Evolutionary conservation across 169 alveolate genomes (phyloP).

Genomic region (Babesia microti): DNA sequence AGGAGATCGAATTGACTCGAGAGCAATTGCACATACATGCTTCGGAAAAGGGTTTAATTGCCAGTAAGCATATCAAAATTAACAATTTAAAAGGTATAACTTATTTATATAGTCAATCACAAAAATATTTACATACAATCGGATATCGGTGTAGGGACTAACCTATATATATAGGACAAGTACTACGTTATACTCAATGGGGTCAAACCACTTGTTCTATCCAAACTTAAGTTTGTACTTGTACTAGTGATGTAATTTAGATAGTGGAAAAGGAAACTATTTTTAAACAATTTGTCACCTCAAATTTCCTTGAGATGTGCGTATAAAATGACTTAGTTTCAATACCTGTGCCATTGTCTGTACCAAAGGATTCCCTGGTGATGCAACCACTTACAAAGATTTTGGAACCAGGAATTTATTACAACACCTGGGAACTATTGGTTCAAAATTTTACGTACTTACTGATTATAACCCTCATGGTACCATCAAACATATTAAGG

Average conservation of each 20-base stretch:
- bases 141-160: too few relatives aligned
- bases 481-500: constrained; percentile 4
- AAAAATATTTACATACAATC: too few relatives aligned
- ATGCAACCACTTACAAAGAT: background rate
- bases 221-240: background rate
- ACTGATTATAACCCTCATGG: constrained; percentile 10
- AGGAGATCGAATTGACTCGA: constrained; percentile 35
- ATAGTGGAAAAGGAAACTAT: constrained; percentile 50
- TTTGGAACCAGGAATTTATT: constrained; percentile 18
- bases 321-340: constrained; percentile 1
- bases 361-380: constrained; percentile 31
- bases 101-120: too few relatives aligned
- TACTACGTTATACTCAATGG: too few relatives aligned
- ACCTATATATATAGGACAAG: too few relatives aligned
- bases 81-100: too few relatives aligned
- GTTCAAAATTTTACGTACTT: constrained; percentile 8
- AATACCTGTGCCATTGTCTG: constrained; percentile 15
- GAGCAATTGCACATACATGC: constrained; percentile 29
- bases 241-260: background rate
- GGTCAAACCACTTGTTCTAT: constrained; percentile 10
- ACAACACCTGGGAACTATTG: background rate
- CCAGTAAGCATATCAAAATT: constrained; percentile 2
- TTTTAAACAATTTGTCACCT: constrained; percentile 30
- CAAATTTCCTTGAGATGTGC: constrained; percentile 17
- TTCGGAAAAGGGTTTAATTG: constrained; percentile 43